These are phyloP conservation scores for Fusarium denticulatum DNA, from an alignment of 2,329 filamentous ascomycete genomes.

Conservation along the genomic window DNA sequence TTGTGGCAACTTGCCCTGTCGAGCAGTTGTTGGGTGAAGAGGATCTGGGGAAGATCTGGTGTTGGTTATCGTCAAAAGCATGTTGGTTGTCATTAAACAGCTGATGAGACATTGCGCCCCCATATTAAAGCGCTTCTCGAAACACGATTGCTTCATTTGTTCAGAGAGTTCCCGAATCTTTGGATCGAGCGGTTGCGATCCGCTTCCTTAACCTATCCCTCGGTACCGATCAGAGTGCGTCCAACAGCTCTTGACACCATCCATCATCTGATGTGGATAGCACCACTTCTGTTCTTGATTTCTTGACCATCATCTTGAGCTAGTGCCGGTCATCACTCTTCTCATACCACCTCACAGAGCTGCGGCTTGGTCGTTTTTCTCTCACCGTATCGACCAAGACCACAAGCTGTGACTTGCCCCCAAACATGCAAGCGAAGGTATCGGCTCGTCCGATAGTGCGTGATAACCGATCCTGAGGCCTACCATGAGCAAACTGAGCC, in stretches of 20 bases:
- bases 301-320: slow-evolving; percentile 9
- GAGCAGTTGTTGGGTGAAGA: slow-evolving; percentile 4
- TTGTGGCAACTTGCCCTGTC: slow-evolving; percentile 11
- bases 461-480: slow-evolving; percentile 31
- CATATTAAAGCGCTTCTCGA: slow-evolving; percentile 30
- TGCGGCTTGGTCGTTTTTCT: slow-evolving; percentile 6
- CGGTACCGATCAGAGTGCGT: slow-evolving; percentile 4
- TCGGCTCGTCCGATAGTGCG: slow-evolving; percentile 38
- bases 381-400: slow-evolving; percentile 24
- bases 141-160: slow-evolving; percentile 15
- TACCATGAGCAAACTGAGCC: slow-evolving; percentile 8
- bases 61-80: slow-evolving; percentile 22
- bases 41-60: slow-evolving; percentile 22
- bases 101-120: slow-evolving; percentile 17
- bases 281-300: not conserved
- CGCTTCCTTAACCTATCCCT: slow-evolving; percentile 9
- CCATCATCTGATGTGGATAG: slow-evolving; percentile 11
- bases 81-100: slow-evolving; percentile 15
- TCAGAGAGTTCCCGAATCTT: not conserved
- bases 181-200: slow-evolving; percentile 14
- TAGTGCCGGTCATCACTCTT: slow-evolving; percentile 13
- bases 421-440: slow-evolving; percentile 25
- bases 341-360: slow-evolving; percentile 16
- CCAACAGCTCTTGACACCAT: slow-evolving; percentile 3
- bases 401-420: slow-evolving; percentile 28